Conservation (phyloP, 192 early-diverging fungal genomes). For the Backusella parvicylindrica region DNA sequence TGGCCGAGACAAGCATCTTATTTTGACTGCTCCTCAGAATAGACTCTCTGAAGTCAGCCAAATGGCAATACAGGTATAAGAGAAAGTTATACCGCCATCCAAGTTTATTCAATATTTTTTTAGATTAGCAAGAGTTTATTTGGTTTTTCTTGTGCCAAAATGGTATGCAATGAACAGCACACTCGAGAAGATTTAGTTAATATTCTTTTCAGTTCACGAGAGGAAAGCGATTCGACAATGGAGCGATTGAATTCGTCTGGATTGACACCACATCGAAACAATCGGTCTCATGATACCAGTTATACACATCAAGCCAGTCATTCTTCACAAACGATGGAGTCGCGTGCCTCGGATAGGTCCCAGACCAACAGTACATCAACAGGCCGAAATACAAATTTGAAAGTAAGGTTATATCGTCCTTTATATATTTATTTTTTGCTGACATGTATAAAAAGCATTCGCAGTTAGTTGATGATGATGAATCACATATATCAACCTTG, state of each 20-base stretch:
- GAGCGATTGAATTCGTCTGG: conserved; percentile 1
- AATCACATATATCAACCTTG: background rate
- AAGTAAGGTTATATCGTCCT: too few relatives aligned
- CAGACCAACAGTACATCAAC: background rate
- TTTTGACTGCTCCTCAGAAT: conserved; percentile 40
- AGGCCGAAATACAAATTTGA: background rate
- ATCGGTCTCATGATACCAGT: background rate
- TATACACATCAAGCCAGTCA: background rate
- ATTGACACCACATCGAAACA: background rate
- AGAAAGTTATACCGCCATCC: too few relatives aligned
- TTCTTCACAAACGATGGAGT: conserved; percentile 6
- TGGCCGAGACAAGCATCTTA: conserved; percentile 42
- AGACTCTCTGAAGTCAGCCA: conserved; percentile 39
- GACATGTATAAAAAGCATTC: background rate
- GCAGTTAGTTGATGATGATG: background rate
- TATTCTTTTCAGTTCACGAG: conserved; percentile 8
- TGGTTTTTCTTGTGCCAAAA: conserved; percentile 43
- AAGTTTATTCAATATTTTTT: background rate
- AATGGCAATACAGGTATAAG: conserved; percentile 48
- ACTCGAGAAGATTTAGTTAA: conserved; percentile 31
- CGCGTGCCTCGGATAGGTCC: background rate
- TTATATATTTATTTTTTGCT: background rate
- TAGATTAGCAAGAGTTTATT: conserved; percentile 44
- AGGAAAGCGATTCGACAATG: conserved; percentile 8
- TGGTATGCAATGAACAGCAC: conserved; percentile 38